Percentiles rank a stretch among this genome's conserved stretches.
Conservation (phyloP, 495 filamentous ascomycete genomes). For the Parathielavia hyrcaniae region DNA sequence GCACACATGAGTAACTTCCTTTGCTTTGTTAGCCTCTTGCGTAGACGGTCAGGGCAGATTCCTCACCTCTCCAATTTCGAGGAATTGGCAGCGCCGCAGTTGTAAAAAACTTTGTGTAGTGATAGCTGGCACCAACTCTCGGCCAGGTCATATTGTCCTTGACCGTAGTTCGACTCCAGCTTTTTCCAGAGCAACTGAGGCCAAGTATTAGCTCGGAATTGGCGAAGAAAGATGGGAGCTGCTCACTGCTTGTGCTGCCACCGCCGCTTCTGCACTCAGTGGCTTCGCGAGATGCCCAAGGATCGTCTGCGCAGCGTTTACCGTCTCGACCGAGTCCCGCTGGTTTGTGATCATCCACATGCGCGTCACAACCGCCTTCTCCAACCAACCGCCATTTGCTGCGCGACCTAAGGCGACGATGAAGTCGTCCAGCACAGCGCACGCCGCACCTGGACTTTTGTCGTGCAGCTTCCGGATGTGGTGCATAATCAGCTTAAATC, state of each 20-base stretch:
- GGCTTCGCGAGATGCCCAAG: constrained; percentile 28
- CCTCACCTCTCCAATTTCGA: constrained; percentile 57
- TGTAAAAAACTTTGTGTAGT: constrained; percentile 58
- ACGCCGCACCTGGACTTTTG: constrained; percentile 47
- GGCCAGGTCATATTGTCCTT: constrained; percentile 48
- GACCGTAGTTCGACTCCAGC: constrained; percentile 51
- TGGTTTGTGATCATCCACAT: constrained; percentile 52
- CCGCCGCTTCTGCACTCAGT: constrained; percentile 51
- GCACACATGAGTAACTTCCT: constrained; percentile 69
- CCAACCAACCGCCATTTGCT: constrained; percentile 51
- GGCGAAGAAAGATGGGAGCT: not conserved
- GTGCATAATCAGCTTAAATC: constrained; percentile 63
- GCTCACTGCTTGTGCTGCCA: constrained; percentile 64
- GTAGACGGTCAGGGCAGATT: not conserved
- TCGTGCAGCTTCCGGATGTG: constrained; percentile 60
- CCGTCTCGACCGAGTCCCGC: constrained; percentile 25
- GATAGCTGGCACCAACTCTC: constrained; percentile 68
- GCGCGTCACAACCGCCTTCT: constrained; percentile 56
- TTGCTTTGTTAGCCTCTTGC: constrained; percentile 12
- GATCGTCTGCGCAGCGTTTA: constrained; percentile 20
- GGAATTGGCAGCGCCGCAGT: constrained; percentile 55
- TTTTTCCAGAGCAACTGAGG: constrained; percentile 72
- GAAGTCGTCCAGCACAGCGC: constrained; percentile 55
- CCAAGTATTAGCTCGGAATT: not conserved
- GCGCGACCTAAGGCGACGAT: constrained; percentile 42